Evolutionary conservation across 139 green algal genomes (phyloP), one percentile per base, ranked within the genome.

Genomic region (Coelastrella sp.): DNA sequence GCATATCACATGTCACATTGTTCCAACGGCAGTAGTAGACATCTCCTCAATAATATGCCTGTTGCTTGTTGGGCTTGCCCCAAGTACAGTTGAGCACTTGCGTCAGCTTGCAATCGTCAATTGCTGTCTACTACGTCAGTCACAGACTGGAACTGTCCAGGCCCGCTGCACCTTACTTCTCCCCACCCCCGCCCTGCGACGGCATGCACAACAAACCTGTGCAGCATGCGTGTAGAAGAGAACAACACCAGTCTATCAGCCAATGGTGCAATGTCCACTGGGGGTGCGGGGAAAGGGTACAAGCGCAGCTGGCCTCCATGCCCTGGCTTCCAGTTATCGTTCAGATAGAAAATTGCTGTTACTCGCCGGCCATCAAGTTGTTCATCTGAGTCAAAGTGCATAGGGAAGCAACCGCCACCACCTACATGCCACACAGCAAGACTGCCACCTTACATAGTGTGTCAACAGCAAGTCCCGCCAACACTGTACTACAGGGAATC

Each of bases 311-410:
- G 80, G 0, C 96, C 96, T 23, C 96, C 95, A 19, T 97, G 64
- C 0, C 14, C 32, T 0, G 91, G 90, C 54, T 84, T 4, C 95
- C 96, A 98, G 3, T 76, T 58, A 22, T 77, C 6, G 78, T 96
- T 97, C n/a, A 96, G 91, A 87, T 97, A 97, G 73, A 94, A 93
- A 73, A 98, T 97, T 13, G 94, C 92, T 1, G 96, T 98, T 8
- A 89, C 73, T 5, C 87, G 56, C 0, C 96, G 92, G 0, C 83
- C 91, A 90, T 98, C 96, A 22, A 98, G 82, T 14, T 73, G 77
- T 56, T 87, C 92, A 76, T 97, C 95, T 16, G 81, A 94, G 92
- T 98, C 96, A 88, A 92, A 93, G 92, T 98, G 96, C 8, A 98
- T 92, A 7, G 96, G 96, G 85, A 98, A 98, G 88, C 94, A 97